phyloP scores from a whole-genome alignment of 495 filamentous ascomycete genomes.

The Achaetomiella virescens region DNA sequence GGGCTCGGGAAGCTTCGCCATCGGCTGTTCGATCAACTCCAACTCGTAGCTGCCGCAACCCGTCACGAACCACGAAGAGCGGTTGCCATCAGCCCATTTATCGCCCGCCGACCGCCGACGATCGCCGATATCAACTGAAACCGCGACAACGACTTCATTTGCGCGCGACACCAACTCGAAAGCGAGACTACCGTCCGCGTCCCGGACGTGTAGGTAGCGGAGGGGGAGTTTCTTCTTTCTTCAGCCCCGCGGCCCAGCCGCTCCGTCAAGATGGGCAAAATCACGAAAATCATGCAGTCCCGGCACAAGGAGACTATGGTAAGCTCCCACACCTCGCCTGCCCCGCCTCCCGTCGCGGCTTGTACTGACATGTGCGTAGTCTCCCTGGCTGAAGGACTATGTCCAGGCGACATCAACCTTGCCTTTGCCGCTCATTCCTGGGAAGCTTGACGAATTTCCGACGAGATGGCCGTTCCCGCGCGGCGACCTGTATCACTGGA shows the following conservation, averaged over 20 bases:
- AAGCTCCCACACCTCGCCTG: slow-evolving; percentile 37
- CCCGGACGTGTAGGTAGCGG: slow-evolving; percentile 39
- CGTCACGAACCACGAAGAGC: slow-evolving; percentile 7
- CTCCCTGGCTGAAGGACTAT: slow-evolving; percentile 76
- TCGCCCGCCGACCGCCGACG: not conserved
- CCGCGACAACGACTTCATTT: slow-evolving; percentile 1
- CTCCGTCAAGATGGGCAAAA: slow-evolving; percentile 78
- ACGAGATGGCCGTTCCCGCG: slow-evolving; percentile 91
- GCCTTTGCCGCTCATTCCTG: slow-evolving; percentile 68
- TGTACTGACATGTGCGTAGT: slow-evolving; percentile 45
- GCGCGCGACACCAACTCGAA: slow-evolving; percentile 24
- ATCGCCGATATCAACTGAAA: not conserved
- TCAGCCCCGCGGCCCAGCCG: slow-evolving; percentile 48
- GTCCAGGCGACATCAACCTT: slow-evolving; percentile 60
- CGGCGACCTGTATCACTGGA: slow-evolving; percentile 98
- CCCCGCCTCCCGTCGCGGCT: not conserved
- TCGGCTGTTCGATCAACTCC: slow-evolving; percentile 7
- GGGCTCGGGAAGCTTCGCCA: slow-evolving; percentile 17
- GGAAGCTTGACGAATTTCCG: slow-evolving; percentile 72
- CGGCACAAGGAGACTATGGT: slow-evolving; percentile 94
- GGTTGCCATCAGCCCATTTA: not conserved
- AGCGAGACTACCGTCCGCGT: slow-evolving; percentile 34
- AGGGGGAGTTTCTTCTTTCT: slow-evolving; percentile 40
- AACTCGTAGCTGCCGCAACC: not conserved
- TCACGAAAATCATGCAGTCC: slow-evolving; percentile 86